Conservation (phyloP, 768 basidiomycete genomes). For the Rhodotorula diobovata region DNA sequence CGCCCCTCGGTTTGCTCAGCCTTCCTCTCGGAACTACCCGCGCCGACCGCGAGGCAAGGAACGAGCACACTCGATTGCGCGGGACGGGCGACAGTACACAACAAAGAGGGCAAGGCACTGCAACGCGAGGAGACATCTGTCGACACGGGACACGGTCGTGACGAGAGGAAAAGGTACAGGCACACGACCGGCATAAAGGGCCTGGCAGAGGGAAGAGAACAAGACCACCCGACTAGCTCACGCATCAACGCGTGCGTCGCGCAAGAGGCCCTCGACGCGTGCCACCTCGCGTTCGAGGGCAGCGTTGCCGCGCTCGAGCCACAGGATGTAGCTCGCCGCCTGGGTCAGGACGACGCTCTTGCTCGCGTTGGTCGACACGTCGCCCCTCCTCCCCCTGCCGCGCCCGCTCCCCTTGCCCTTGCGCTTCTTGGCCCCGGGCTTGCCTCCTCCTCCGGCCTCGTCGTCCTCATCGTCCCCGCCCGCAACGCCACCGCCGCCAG, state of each 20-base stretch:
- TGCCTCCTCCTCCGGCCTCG: too few relatives aligned
- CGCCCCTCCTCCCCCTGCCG: constrained; percentile 35
- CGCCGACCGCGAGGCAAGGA: too few relatives aligned
- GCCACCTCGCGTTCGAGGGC: constrained; percentile 65
- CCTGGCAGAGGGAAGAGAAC: too few relatives aligned
- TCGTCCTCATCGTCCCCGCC: neutral
- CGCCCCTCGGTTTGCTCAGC: too few relatives aligned
- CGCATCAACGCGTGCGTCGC: neutral
- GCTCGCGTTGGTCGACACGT: constrained; percentile 45
- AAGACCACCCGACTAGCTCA: neutral
- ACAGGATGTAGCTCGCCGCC: constrained; percentile 76
- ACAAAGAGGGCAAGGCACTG: neutral
- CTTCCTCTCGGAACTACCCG: too few relatives aligned
- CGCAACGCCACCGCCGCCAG: neutral
- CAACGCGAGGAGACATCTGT: too few relatives aligned
- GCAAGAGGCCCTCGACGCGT: constrained; percentile 56
- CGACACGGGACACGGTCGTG: too few relatives aligned
- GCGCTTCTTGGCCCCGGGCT: constrained; percentile 61
- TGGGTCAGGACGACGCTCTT: constrained; percentile 86
- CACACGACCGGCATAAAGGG: neutral
- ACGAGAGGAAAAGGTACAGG: neutral
- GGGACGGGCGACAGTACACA: neutral
- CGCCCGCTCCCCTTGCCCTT: constrained; percentile 54
- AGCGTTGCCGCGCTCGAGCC: constrained; percentile 77
- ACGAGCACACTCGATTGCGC: neutral